Conservation (phyloP, 139 green algal species). For the Auxenochlorella protothecoides region DNA sequence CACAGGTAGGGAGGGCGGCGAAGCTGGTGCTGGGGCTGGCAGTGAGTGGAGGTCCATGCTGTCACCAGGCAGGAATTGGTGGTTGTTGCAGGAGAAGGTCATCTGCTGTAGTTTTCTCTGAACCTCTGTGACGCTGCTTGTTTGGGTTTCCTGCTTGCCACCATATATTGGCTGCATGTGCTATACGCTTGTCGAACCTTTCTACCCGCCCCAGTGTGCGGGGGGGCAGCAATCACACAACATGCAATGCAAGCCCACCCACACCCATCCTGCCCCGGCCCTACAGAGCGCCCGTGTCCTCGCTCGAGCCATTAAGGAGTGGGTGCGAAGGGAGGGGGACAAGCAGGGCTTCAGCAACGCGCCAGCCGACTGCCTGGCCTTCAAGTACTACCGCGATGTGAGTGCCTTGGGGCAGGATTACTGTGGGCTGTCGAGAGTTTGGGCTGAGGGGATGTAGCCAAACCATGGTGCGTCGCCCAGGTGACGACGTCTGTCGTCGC, state of each 20-base stretch:
- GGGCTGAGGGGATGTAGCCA: no score
- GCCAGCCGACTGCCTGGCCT: conserved; percentile 65
- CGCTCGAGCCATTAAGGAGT: conserved; percentile 65
- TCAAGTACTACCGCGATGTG: conserved; percentile 75
- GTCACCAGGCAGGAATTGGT: no score
- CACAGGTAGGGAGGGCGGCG: no score
- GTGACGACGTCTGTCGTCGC: no score
- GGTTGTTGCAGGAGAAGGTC: conserved; percentile 17
- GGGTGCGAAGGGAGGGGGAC: conserved; percentile 42
- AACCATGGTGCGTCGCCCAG: no score
- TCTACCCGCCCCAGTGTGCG: no score
- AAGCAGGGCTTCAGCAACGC: conserved; percentile 46
- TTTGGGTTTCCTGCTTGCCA: not conserved
- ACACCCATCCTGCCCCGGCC: not conserved
- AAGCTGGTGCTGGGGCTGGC: no score
- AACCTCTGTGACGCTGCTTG: not conserved
- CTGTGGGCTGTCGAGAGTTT: no score
- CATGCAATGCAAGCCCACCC: not conserved
- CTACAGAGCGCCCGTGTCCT: conserved; percentile 28
- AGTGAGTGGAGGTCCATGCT: no score
- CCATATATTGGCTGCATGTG: no score
- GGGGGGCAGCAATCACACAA: no score
- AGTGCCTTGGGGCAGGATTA: conserved; percentile 3
- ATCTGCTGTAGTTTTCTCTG: not conserved
- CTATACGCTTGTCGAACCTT: no score